Evolutionary conservation across 2,329 filamentous ascomycete genomes (phyloP).

Genomic region (Aspergillus sergii): DNA sequence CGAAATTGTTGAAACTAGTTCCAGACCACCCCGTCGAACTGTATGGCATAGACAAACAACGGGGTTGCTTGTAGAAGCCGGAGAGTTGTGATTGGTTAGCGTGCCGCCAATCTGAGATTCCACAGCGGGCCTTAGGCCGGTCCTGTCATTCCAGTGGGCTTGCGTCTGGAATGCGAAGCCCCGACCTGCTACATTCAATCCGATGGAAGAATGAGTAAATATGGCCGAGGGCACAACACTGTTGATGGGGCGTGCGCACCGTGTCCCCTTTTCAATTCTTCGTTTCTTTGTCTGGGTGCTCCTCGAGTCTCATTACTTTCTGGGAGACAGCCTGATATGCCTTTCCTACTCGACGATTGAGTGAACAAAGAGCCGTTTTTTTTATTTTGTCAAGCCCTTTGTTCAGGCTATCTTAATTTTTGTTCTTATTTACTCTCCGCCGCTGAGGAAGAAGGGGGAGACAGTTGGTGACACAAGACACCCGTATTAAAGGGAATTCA

Average conservation of each 20-base stretch:
- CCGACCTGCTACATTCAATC: neutral
- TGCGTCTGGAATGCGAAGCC: neutral
- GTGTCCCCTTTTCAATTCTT: neutral
- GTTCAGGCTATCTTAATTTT: neutral
- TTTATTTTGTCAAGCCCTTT: neutral
- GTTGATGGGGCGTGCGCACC: neutral
- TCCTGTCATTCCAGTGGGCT: constrained; percentile 3
- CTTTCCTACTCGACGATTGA: neutral
- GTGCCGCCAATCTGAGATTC: neutral
- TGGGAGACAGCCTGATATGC: neutral
- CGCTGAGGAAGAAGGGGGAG: neutral
- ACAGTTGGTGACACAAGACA: neutral
- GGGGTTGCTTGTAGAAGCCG: neutral
- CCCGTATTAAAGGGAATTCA: neutral
- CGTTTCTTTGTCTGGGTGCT: neutral
- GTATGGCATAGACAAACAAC: neutral
- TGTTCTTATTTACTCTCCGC: neutral
- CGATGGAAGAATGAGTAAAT: neutral
- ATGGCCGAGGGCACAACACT: neutral
- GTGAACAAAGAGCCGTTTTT: neutral
- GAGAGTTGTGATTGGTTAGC: neutral
- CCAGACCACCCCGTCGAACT: neutral
- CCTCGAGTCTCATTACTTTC: neutral
- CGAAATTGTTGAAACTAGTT: neutral
- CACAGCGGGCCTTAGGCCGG: neutral